Evolutionary conservation across 2,329 filamentous ascomycete species (phyloP), one percentile per base, ranked within the genome.

Genomic region (Rutstroemia sp.): DNA sequence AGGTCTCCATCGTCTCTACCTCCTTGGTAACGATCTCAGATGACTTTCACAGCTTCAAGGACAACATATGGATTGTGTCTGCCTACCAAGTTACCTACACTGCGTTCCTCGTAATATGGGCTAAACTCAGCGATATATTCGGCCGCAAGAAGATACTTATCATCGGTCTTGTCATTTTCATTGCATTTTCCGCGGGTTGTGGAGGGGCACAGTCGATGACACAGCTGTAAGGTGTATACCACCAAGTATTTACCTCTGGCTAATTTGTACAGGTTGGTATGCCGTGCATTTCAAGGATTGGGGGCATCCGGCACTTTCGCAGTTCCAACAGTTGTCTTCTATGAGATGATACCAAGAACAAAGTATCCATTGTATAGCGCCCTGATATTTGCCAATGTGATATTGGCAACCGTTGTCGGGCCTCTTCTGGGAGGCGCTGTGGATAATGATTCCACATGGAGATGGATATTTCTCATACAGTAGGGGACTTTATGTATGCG

Each of bases 251-350:
- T 30, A 48, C 12, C 5, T 30, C 23, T n/a, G 5, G 14, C 23
- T n/a, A 17, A 27, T 16, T 9, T 48, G 14, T 48, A 27, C 17
- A 60, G 56, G 12, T 57, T 62, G 14, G 44, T 60, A 23, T 51
- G 57, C 27, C 54, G 60, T n/a, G 60, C 58, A 1, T 57, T 62
- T 25, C 61, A 63, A 60, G 82, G 83, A 0, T 63, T 78, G 1
- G 78, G 76, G 0, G 73, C 68, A 0, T 75, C 73, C 3, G 77
- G 76, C 0, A 71, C 76, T 58, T 72, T 71, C 52, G 42, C 49
- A 42, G 16, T 51, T 17, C 10, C 49, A n/a, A 42, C 38, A 7
- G 39, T 30, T 9, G 27, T 23, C 19, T 10, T 51, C 14, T 51
- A 39, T 27, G 19, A 51, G 21, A 14, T 51, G 21, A 23, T 51